These are phyloP conservation scores for Sequoiadendron giganteum DNA, from an alignment of 75 land plant species.

Conservation along the genomic window DNA sequence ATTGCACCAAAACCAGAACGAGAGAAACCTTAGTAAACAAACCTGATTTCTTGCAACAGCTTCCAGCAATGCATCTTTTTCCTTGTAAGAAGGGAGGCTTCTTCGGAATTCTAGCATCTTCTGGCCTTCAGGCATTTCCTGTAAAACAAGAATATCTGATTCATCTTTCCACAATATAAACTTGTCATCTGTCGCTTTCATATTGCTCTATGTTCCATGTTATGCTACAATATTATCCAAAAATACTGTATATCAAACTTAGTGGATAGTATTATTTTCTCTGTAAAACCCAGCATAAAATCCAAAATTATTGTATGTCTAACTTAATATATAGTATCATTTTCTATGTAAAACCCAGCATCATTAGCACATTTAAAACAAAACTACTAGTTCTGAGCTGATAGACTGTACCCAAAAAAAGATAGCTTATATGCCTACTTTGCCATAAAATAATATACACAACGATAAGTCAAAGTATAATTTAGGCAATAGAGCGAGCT, in stretches of 20 bases:
- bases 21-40: background rate
- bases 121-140: conserved; percentile 73
- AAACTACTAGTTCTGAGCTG: background rate
- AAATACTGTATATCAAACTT: background rate
- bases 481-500: background rate
- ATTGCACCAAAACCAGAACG: background rate
- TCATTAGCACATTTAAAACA: background rate
- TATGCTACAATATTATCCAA: background rate
- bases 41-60: conserved; percentile 83
- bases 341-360: background rate
- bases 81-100: conserved; percentile 81
- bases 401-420: background rate
- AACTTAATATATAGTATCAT: background rate
- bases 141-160: background rate
- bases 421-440: background rate
- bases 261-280: background rate
- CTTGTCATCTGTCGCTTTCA: background rate
- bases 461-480: background rate
- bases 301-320: background rate
- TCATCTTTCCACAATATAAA: background rate
- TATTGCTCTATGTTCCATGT: background rate
- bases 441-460: background rate
- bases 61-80: conserved; percentile 55
- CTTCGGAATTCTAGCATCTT: conserved; percentile 70
- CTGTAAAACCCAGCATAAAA: background rate